Evolutionary conservation across 495 filamentous ascomycete species (phyloP), one percentile per base, ranked within the genome.

Genomic region (Penicillium longicatenatum): DNA sequence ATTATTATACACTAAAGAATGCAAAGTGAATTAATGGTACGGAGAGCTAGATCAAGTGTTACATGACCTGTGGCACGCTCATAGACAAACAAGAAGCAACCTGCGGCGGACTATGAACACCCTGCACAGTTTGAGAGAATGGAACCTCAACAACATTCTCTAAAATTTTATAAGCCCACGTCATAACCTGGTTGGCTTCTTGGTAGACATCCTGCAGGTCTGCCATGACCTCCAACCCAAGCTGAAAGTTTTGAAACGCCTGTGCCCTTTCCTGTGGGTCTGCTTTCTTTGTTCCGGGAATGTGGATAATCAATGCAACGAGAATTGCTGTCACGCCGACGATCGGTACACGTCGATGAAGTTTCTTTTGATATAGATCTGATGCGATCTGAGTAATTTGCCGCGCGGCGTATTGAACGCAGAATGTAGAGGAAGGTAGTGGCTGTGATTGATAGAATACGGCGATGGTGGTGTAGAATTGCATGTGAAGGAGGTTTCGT

Each of bases 381-480:
- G 55, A 58, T 0, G 61, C 58, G 6, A 64, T 55, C 4, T 49
- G 46, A 2, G 61, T 61, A 24, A 67, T 67, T 42, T 67, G 61
- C 12, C 50, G 54, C 3, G 64, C 57, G 10, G 64, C 60, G 22
- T 64, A 54, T 29, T 56, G 45, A 1, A 60, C 55, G 46, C 61
- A 63, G 47, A 54, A 58, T 17, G 37, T 55, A 11, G 60, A 67
- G n/a, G 64, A 67, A 2, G 54, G 52, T 6, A 60, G 53, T 2
- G 51, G 58, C 7, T 60, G 55, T 4, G 57, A 44, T 51, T 67
- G 64, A 31, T 67, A 58, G 39, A 67, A 57, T 2, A 67, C 60
- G 26, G 61, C 60, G 29, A 67, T 50, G 5, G 60, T 55, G 9
- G 61, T 64, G 21, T 59, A 61, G 50, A 64, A 67, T 24, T 55